These are phyloP conservation scores for Medakamo hakoo DNA, from an alignment of 139 green algal species.

Conservation along the genomic window DNA sequence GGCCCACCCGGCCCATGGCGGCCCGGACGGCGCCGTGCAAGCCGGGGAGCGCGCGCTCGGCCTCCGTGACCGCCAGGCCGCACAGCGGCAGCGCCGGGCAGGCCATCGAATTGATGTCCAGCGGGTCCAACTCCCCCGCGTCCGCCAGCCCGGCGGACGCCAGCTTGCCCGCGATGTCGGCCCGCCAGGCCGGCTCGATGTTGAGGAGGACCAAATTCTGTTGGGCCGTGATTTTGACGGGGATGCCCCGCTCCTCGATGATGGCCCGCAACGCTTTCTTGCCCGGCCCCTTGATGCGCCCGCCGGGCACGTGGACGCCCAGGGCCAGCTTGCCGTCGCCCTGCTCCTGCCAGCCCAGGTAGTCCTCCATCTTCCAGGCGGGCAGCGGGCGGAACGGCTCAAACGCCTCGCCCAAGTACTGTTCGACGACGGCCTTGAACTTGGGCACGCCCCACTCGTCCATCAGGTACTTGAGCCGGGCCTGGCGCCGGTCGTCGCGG, in stretches of 20 bases:
- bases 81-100: conserved; percentile 96
- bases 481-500: conserved; percentile 82
- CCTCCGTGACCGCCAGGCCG: conserved; percentile 90
- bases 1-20: conserved; percentile 49
- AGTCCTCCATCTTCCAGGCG: conserved; percentile 87
- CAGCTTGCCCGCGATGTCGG: conserved; percentile 59
- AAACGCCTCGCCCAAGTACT: conserved; percentile 76
- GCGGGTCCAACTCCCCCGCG: conserved; percentile 46
- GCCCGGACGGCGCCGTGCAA: conserved; percentile 57
- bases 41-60: conserved; percentile 85
- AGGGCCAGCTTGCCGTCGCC: conserved; percentile 77
- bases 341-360: conserved; percentile 95
- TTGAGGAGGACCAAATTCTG: conserved; percentile 93
- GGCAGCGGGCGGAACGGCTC: conserved; percentile 63
- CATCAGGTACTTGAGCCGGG: conserved; percentile 97
- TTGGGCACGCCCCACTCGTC: conserved; percentile 87
- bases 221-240: conserved; percentile 57
- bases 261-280: conserved; percentile 70
- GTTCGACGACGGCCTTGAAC: conserved; percentile 83
- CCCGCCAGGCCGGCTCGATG: conserved; percentile 66
- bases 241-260: conserved; percentile 62
- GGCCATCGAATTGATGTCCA: conserved; percentile 79
- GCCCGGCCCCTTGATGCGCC: conserved; percentile 62
- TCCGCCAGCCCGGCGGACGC: conserved; percentile 31
- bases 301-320: conserved; percentile 73